Base-by-base conservation (phyloP, 1,284 basidiomycete genomes). In the Fomitiporia mediterranea region DNA sequence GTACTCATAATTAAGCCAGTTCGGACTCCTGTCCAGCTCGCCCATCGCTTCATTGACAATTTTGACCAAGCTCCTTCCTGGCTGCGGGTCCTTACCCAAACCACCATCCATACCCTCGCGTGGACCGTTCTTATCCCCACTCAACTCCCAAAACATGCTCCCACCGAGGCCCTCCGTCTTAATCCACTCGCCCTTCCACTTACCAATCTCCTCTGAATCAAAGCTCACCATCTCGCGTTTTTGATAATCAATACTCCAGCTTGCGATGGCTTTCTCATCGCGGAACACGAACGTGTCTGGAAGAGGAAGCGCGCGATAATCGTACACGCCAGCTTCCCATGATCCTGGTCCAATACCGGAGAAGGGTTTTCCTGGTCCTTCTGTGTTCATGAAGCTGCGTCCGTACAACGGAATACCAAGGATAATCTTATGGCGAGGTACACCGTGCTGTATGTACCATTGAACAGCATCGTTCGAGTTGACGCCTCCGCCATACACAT, bases 321-420 rank as follows among this genome's bases (percentile, higher is more conserved):
- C 89, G 65, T 91, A 91, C 2, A 83, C 79, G n/a, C 89, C 86
- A 61, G 82, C 71, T 66, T 93, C 85, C 91, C 90, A 87, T 63
- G 79, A 82, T 55, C 86, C 83, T 52, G 70, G 76, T 32, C 89
- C 92, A 56, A 91, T 66, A 34, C 93, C 93, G 15, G 80, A 79
- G 74, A 86, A 99, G 0, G 88, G 76, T 13, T 74, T 67, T 0
- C 92, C 93, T 1, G 91, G 89, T 0, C 96, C 96, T 42, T 81
- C 71, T 0, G 94, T 95, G 66, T 89, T 83, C 67, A 84, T 77
- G 74, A 99, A 99, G 35, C 91, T 91, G 17, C 95, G 84, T 0
- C 96, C 96, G 63, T 97, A 97, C 1, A 94, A 75, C 1, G 94
- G 94, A 55, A 98, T 81, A 4, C 93, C 96, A 52, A 98, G 71